phyloP scores from a whole-genome alignment of 2,329 filamentous ascomycete genomes.

The Beauveria sp. region DNA sequence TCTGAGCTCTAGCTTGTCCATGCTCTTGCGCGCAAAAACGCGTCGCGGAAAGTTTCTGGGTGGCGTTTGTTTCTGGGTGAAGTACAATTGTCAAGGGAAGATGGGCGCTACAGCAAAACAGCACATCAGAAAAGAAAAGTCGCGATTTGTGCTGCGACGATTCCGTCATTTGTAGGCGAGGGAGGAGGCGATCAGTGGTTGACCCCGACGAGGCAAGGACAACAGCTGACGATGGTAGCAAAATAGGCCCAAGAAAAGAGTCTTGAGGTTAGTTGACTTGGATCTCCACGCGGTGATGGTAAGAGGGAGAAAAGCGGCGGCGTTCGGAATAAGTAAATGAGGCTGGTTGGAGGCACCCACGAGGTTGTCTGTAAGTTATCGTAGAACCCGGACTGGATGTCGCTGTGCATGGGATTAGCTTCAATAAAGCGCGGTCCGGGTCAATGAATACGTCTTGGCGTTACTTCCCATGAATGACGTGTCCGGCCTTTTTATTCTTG shows the following conservation, averaged over 20 bases:
- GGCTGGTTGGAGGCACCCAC: neutral
- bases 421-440: neutral
- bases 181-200: neutral
- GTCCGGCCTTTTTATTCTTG: too few species aligned
- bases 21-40: neutral
- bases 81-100: neutral
- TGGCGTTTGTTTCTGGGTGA: neutral
- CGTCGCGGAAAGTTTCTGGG: neutral
- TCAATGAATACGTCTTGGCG: too few species aligned
- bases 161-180: neutral
- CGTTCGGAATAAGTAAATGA: neutral
- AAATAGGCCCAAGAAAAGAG: neutral
- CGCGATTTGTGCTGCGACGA: neutral
- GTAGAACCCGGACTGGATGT: neutral
- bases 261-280: neutral
- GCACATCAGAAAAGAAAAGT: neutral
- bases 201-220: neutral
- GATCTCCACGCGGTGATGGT: neutral
- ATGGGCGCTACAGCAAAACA: neutral
- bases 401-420: neutral
- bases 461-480: too few species aligned
- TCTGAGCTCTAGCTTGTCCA: constrained; percentile 36
- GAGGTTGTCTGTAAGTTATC: neutral
- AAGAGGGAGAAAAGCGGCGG: neutral
- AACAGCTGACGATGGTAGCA: neutral